Conservation (phyloP, 257 asterid species). For the Oldenlandia corymbosa region DNA sequence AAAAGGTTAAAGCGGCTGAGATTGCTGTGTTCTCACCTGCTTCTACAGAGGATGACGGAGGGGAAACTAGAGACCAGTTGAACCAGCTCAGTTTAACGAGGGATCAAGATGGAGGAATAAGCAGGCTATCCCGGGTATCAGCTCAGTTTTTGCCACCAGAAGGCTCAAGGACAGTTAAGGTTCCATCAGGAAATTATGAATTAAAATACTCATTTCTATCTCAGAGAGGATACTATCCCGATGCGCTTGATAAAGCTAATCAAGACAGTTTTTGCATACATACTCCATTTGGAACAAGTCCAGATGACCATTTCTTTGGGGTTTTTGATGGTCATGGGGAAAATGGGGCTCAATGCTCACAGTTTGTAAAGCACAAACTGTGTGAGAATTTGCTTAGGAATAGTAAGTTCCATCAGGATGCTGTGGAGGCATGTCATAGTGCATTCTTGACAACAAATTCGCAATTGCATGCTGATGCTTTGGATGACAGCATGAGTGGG, state of each 20-base stretch:
- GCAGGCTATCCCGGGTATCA: slow-evolving; percentile 72
- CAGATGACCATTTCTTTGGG: slow-evolving; percentile 80
- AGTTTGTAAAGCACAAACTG: slow-evolving; percentile 65
- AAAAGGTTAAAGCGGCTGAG: slow-evolving; percentile 44
- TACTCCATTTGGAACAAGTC: slow-evolving; percentile 81
- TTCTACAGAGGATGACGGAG: slow-evolving; percentile 46
- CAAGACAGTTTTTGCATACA: slow-evolving; percentile 95
- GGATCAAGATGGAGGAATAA: slow-evolving; percentile 72
- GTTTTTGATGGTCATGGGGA: slow-evolving; percentile 99
- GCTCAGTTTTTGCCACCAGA: slow-evolving; percentile 78
- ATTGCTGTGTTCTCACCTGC: slow-evolving; percentile 52
- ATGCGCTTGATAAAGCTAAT: slow-evolving; percentile 93
- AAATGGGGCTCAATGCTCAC: slow-evolving; percentile 87
- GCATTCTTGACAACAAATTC: slow-evolving; percentile 75
- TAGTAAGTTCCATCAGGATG: slow-evolving; percentile 54
- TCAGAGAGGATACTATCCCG: slow-evolving; percentile 96
- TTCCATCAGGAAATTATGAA: slow-evolving; percentile 70
- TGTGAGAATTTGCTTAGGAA: slow-evolving; percentile 89
- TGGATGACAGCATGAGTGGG: slow-evolving; percentile 99
- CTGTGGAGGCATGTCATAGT: slow-evolving; percentile 74
- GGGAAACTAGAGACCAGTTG: slow-evolving; percentile 50
- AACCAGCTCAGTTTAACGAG: slow-evolving; percentile 41
- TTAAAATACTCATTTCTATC: slow-evolving; percentile 74
- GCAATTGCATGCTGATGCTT: slow-evolving; percentile 60
- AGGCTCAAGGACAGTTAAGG: slow-evolving; percentile 68